These are phyloP conservation scores for Sugiyamaella marilandica DNA, from an alignment of 805 yeast species.

Conservation along the genomic window DNA sequence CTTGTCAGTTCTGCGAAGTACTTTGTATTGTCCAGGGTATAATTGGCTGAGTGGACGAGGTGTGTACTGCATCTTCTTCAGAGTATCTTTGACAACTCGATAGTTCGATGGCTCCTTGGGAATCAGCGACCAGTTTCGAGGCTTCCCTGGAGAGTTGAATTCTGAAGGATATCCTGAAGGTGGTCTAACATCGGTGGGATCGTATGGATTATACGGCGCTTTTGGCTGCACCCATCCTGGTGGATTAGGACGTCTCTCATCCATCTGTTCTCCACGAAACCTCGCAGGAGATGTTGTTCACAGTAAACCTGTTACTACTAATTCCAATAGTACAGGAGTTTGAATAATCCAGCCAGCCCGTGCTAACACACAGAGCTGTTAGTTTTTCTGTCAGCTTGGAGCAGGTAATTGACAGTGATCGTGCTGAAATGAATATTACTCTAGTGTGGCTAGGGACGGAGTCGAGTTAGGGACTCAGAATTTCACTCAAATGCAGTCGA, in stretches of 20 bases:
- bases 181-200: slow-evolving; percentile 70
- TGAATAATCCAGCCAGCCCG: too few species aligned
- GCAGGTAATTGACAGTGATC: too few species aligned
- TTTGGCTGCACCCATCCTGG: slow-evolving; percentile 48
- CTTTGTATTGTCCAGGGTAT: slow-evolving; percentile 77
- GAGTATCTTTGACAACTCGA: slow-evolving; percentile 63
- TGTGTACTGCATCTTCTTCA: slow-evolving; percentile 66
- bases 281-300: too few species aligned
- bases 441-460: too few species aligned
- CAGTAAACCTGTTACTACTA: too few species aligned
- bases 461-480: too few species aligned
- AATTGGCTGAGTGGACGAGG: slow-evolving; percentile 71
- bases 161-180: slow-evolving; percentile 85
- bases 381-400: too few species aligned
- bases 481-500: too few species aligned
- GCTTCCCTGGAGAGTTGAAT: slow-evolving; percentile 59
- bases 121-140: slow-evolving; percentile 50
- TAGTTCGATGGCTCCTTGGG: slow-evolving; percentile 66
- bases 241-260: slow-evolving; percentile 23
- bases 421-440: too few species aligned
- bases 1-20: slow-evolving; percentile 54
- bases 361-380: too few species aligned
- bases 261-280: neutral
- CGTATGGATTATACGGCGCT: slow-evolving; percentile 84
- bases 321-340: too few species aligned